A percentile compares a stretch with the other conserved stretches of the same genome.
Evolutionary conservation across 371 early-diverging fungal genomes (phyloP).

Genomic region (Mucor plumbeus): DNA sequence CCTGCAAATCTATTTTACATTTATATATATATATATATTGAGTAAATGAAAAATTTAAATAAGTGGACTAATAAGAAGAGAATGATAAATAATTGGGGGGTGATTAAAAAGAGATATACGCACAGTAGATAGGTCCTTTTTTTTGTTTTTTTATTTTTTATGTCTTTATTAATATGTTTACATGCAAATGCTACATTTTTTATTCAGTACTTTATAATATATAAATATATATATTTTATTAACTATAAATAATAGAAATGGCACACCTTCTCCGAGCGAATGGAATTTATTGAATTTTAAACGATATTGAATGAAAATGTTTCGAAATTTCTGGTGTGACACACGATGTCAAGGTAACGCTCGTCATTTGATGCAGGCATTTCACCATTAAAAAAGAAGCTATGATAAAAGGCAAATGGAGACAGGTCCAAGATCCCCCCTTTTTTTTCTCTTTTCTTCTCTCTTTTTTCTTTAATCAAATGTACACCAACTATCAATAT

Average conservation of each 20-base stretch:
- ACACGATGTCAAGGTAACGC: slow-evolving; percentile 44
- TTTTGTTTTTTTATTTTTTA: too few relatives aligned
- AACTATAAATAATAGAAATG: background rate
- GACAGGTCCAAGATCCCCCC: slow-evolving; percentile 1
- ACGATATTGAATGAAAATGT: slow-evolving; percentile 17
- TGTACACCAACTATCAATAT: background rate
- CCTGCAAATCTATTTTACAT: background rate
- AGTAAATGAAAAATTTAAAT: background rate
- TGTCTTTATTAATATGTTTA: too few relatives aligned
- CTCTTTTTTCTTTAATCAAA: slow-evolving; percentile 3
- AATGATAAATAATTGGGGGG: too few relatives aligned
- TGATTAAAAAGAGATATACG: too few relatives aligned
- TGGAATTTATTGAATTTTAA: slow-evolving; percentile 12
- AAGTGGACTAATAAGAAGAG: background rate
- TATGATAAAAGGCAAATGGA: slow-evolving; percentile 5
- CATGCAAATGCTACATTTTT: too few relatives aligned
- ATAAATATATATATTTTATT: background rate
- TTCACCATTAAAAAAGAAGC: slow-evolving; percentile 30
- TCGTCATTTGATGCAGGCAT: slow-evolving; percentile 48
- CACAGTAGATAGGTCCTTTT: too few relatives aligned
- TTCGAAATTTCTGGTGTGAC: slow-evolving; percentile 36
- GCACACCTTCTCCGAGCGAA: slow-evolving; percentile 9
- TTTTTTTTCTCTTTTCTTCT: slow-evolving; percentile 17
- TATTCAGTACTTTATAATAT: background rate
- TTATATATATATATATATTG: background rate